Evolutionary conservation across 345 rosid species (phyloP), one percentile per base, ranked within the genome.

Genomic region (Noccaea bulbosa): DNA sequence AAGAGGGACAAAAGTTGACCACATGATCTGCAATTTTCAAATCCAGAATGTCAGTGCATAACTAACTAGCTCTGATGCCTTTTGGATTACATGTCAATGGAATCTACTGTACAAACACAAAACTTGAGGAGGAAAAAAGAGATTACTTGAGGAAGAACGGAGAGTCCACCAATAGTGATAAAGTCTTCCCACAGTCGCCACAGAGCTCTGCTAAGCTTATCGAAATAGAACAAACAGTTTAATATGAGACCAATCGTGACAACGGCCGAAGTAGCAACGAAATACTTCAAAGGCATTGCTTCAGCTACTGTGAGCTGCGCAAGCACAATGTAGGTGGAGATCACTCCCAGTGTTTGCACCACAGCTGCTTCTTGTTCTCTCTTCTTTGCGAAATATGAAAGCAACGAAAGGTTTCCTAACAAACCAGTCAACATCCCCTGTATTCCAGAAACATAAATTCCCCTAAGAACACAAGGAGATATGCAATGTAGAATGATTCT

Each of bases 361-460:
- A 85, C 73, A 65, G 73, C 79, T 7, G 79, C 98, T 84, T 93
- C 96, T 17, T 68, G 86, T 71, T 93, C 98, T 77, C 66, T 86
- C 85, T 88, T 93, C 79, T 87, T 90, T 2, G 77, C 84, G 48
- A 93, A 93, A 76, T 93, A 93, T 0, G 98, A 93, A 51, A 93
- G 87, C 71, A 93, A 77, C 1, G 97, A 88, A 48, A 88, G 85
- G 81, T 90, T 93, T 37, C 97, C 98, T 49, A 93, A 81, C 78
- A 93, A 79, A 53, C 96, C 97, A 43, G 92, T 86, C 57, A 93
- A 65, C 98, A 90, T 88, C 34, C 90, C 93, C 98, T 93, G 93
- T 67, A 81, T 69, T 57, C 50, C 27, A 66, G 44, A 56, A 69
- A 53, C 68, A 63, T 32, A 37, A 8, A 20, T 20, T 20, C 16